A percentile compares a stretch with the other conserved stretches of the same genome.
phyloP scores from a whole-genome alignment of 1,284 basidiomycete genomes.

The Ustilago tritici region DNA sequence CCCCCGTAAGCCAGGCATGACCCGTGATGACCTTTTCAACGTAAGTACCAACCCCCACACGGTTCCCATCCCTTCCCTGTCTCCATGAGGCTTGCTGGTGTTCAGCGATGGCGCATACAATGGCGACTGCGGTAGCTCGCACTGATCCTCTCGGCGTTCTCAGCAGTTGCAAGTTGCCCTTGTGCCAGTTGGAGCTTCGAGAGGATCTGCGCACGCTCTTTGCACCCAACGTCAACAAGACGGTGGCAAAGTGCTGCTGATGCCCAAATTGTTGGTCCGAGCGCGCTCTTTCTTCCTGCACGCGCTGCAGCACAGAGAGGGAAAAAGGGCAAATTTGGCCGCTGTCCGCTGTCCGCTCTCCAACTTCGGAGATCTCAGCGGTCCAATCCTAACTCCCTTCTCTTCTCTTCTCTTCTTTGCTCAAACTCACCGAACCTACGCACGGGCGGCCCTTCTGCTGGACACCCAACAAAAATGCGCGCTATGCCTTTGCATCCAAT shows the following conservation, averaged over 20 bases:
- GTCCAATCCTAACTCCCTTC: background rate
- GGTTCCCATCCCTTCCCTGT: background rate
- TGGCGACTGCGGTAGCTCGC: background rate
- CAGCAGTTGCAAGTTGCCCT: background rate
- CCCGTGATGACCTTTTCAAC: slow-evolving; percentile 93
- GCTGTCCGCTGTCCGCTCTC: background rate
- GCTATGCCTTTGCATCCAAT: background rate
- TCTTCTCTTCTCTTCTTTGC: slow-evolving; percentile 1
- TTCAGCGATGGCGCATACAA: background rate
- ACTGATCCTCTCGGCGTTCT: background rate
- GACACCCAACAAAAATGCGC: slow-evolving; percentile 13
- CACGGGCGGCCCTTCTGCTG: slow-evolving; percentile 64
- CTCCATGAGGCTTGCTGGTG: no score
- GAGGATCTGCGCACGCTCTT: background rate
- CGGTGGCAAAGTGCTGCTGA: slow-evolving; percentile 17
- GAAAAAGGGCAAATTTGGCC: background rate
- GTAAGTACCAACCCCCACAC: slow-evolving; percentile 70
- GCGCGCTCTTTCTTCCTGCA: slow-evolving; percentile 13
- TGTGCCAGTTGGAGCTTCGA: background rate
- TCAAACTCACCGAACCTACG: slow-evolving; percentile 53
- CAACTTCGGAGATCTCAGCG: slow-evolving; percentile 16
- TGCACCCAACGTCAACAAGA: slow-evolving; percentile 11
- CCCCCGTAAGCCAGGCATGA: slow-evolving; percentile 82
- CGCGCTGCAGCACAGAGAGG: background rate
- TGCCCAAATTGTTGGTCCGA: slow-evolving; percentile 33